Conservation (phyloP, 805 yeast species). For the Ogataea corticis region DNA sequence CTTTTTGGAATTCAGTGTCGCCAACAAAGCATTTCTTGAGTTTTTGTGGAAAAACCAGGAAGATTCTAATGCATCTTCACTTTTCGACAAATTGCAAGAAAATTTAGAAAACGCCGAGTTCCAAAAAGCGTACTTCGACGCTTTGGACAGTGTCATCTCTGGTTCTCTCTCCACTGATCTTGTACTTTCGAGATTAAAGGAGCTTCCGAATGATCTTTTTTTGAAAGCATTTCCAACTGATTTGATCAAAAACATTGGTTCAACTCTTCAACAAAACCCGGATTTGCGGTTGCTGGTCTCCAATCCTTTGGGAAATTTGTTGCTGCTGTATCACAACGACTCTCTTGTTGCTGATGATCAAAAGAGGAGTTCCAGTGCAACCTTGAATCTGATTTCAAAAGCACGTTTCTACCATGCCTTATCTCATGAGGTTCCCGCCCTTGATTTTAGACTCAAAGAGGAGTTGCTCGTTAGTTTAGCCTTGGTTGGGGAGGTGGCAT, state of each 20-base stretch:
- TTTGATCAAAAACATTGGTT: conserved; percentile 3
- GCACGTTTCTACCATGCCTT: conserved; percentile 7
- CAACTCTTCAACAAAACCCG: conserved; percentile 9
- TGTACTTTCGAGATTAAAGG: conserved; percentile 6
- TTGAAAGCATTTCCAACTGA: conserved; percentile 8
- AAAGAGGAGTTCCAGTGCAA: not conserved
- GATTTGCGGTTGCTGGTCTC: conserved; percentile 18
- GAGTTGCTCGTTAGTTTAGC: conserved; percentile 19
- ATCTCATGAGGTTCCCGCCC: conserved; percentile 1
- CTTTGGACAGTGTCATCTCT: conserved; percentile 13
- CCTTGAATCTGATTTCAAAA: conserved; percentile 2
- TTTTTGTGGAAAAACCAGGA: conserved; percentile 14
- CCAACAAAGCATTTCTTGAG: conserved; percentile 17
- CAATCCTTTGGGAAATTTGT: conserved; percentile 26
- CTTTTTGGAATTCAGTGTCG: conserved; percentile 18
- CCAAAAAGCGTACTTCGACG: conserved; percentile 9
- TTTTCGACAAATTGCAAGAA: conserved; percentile 25
- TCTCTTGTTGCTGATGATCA: not conserved
- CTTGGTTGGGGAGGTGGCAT: conserved; percentile 35
- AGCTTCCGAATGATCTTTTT: conserved; percentile 4
- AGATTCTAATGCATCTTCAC: not conserved
- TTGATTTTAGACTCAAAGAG: not conserved
- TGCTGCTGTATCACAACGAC: conserved; percentile 16
- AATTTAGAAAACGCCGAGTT: conserved; percentile 19
- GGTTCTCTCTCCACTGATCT: not conserved